These are phyloP conservation scores for Fonsecaea erecta DNA, from an alignment of 2,329 filamentous ascomycete species.

Conservation along the genomic window DNA sequence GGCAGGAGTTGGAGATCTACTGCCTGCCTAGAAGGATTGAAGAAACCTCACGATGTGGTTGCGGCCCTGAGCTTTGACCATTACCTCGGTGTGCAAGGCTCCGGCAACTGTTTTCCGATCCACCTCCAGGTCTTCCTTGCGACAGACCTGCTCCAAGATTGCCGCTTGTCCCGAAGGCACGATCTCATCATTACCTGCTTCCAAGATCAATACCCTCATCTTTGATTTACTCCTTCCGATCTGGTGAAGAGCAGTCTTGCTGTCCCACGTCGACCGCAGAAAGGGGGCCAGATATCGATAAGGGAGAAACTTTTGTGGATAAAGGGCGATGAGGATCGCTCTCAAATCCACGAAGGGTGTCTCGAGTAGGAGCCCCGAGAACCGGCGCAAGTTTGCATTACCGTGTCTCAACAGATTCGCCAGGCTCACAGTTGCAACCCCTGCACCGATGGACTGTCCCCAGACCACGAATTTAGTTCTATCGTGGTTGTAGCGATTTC, in stretches of 20 bases:
- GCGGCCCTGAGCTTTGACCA: constrained; percentile 50
- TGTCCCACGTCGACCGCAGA: constrained; percentile 65
- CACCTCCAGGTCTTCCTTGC: constrained; percentile 42
- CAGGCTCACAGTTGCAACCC: constrained; percentile 62
- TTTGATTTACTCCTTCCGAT: constrained; percentile 41
- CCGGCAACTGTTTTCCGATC: constrained; percentile 48
- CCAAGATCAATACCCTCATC: constrained; percentile 46
- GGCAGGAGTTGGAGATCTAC: background rate
- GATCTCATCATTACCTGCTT: constrained; percentile 51
- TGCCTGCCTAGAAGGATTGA: constrained; percentile 15
- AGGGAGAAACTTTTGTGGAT: constrained; percentile 79
- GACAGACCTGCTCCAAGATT: constrained; percentile 44
- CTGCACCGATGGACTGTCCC: constrained; percentile 78
- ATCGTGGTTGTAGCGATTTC: constrained; percentile 43
- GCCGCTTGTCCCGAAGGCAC: constrained; percentile 47
- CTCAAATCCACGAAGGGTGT: constrained; percentile 75
- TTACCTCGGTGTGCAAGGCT: constrained; percentile 57
- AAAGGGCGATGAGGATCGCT: constrained; percentile 72
- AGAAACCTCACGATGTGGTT: constrained; percentile 33
- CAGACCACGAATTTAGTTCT: constrained; percentile 62
- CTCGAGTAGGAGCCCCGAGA: constrained; percentile 67
- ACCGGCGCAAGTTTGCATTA: constrained; percentile 27
- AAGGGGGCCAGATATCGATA: constrained; percentile 77
- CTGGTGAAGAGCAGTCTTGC: constrained; percentile 45
- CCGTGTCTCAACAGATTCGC: constrained; percentile 25